phyloP scores from a whole-genome alignment of 805 yeast species.

The Starmerella kuoi region DNA sequence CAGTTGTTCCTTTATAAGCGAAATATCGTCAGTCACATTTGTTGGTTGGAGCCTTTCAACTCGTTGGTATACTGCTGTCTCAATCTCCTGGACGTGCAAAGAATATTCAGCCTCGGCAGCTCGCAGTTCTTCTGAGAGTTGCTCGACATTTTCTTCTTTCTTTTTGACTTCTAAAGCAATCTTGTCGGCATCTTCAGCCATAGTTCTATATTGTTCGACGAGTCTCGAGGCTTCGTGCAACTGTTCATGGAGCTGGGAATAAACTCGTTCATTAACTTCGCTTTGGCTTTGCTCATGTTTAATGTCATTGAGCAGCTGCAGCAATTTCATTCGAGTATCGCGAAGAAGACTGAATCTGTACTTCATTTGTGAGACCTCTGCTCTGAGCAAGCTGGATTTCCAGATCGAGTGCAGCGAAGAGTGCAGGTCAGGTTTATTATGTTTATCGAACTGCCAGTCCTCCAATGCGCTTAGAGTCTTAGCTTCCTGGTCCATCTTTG shows the following conservation, averaged over 20 bases:
- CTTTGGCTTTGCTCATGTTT: background rate
- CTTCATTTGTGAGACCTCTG: background rate
- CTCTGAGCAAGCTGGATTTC: background rate
- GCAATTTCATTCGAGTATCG: background rate
- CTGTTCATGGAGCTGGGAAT: background rate
- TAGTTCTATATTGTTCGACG: background rate
- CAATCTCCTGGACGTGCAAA: background rate
- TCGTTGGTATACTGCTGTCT: background rate
- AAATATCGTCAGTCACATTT: background rate
- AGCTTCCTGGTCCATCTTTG: background rate
- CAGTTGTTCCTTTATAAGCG: background rate
- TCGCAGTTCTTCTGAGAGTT: background rate
- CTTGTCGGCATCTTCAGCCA: background rate
- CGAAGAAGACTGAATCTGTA: background rate
- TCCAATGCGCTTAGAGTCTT: background rate
- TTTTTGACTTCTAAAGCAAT: background rate
- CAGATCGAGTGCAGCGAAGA: background rate
- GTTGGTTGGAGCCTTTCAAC: background rate
- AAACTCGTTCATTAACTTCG: background rate
- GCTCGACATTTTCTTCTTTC: background rate
- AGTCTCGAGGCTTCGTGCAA: background rate
- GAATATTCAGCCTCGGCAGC: background rate
- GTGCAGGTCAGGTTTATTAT: background rate
- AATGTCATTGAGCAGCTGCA: slow-evolving; percentile 1
- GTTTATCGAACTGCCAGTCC: background rate